Percentiles rank a stretch among this genome's conserved stretches.
Conservation (phyloP, 345 rosid species). For the Xanthoceras sorbifolium region DNA sequence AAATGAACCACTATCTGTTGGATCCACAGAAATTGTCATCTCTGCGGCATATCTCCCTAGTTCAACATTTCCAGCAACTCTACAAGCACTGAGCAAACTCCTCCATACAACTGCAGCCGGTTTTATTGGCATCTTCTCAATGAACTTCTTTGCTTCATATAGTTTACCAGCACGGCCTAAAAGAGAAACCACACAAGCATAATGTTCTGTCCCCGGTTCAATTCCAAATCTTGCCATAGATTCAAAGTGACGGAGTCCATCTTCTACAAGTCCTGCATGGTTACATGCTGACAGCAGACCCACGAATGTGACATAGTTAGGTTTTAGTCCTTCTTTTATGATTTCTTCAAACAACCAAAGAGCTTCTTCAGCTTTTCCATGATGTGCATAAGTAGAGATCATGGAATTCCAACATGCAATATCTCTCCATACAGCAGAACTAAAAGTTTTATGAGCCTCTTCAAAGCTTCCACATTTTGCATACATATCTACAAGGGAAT, state of each 20-base stretch:
- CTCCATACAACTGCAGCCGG: conserved; percentile 67
- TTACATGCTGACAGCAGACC: conserved; percentile 77
- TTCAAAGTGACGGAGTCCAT: conserved; percentile 49
- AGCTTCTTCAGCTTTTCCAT: conserved; percentile 63
- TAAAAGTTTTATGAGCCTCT: conserved; percentile 56
- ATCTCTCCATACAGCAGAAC: conserved; percentile 43
- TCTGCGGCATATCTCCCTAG: conserved; percentile 65
- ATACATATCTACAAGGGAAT: conserved; percentile 74
- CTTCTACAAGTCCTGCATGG: conserved; percentile 70
- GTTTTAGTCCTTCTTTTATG: conserved; percentile 55
- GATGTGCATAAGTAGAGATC: conserved; percentile 66
- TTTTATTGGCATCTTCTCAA: conserved; percentile 54
- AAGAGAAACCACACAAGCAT: conserved; percentile 67
- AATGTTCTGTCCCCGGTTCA: conserved; percentile 68
- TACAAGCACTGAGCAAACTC: conserved; percentile 66
- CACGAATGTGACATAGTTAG: conserved; percentile 66
- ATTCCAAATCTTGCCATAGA: conserved; percentile 56
- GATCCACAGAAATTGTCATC: conserved; percentile 63
- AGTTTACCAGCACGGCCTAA: conserved; percentile 66
- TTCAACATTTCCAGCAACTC: conserved; percentile 49
- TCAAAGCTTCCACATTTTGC: conserved; percentile 73
- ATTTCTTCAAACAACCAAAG: conserved; percentile 55
- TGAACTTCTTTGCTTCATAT: conserved; percentile 59
- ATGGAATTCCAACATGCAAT: conserved; percentile 73
- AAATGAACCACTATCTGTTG: conserved; percentile 66